Percentiles rank a stretch among this genome's conserved stretches.
phyloP scores from a whole-genome alignment of 2,329 filamentous ascomycete genomes.

The Chaetomiaceae sp. region DNA sequence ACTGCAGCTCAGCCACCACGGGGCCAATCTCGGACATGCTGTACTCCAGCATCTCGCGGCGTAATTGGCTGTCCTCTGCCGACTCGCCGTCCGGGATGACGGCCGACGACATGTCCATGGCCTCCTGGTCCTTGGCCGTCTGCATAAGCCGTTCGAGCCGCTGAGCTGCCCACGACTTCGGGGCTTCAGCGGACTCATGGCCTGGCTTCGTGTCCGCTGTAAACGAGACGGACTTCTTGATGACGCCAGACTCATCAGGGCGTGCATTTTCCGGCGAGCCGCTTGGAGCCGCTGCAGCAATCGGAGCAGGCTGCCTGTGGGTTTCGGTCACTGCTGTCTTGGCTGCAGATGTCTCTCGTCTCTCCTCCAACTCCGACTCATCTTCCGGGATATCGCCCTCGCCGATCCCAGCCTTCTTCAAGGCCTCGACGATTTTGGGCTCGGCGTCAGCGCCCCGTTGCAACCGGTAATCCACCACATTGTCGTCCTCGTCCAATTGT shows the following conservation, averaged over 20 bases:
- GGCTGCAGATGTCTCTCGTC: neutral
- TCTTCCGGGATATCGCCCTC: slow-evolving; percentile 32
- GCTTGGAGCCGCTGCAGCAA: neutral
- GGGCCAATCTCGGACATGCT: slow-evolving; percentile 81
- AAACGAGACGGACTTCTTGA: slow-evolving; percentile 58
- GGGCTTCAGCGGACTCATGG: slow-evolving; percentile 30
- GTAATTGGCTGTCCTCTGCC: slow-evolving; percentile 69
- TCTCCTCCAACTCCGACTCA: slow-evolving; percentile 18
- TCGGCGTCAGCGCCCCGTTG: slow-evolving; percentile 63
- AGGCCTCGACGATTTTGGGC: slow-evolving; percentile 60
- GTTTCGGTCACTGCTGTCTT: neutral
- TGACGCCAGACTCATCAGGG: slow-evolving; percentile 1
- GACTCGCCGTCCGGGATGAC: slow-evolving; percentile 70
- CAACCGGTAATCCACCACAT: slow-evolving; percentile 64
- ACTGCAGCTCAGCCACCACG: slow-evolving; percentile 83
- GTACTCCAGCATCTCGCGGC: slow-evolving; percentile 87
- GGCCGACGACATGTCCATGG: slow-evolving; percentile 39
- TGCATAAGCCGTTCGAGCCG: slow-evolving; percentile 52
- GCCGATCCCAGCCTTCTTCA: slow-evolving; percentile 70
- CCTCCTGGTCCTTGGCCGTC: slow-evolving; percentile 49
- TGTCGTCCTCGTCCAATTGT: slow-evolving; percentile 83
- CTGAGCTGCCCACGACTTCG: slow-evolving; percentile 37
- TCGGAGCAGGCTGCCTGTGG: neutral
- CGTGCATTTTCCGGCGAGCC: neutral
- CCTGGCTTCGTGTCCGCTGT: slow-evolving; percentile 51